These are phyloP conservation scores for Penicillium samsonianum DNA, from an alignment of 495 filamentous ascomycete genomes.

Conservation along the genomic window DNA sequence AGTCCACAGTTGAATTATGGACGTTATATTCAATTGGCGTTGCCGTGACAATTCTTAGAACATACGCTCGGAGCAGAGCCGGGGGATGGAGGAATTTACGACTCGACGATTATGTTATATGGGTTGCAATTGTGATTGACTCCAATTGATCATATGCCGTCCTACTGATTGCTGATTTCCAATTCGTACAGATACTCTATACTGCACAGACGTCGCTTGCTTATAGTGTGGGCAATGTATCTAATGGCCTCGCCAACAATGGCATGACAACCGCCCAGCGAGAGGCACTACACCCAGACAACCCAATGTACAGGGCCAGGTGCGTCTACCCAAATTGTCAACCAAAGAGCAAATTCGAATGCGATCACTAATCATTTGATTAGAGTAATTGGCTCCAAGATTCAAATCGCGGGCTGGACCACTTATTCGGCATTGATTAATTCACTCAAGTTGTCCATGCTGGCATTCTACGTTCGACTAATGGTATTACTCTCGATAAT, in stretches of 20 bases:
- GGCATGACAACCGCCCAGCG: constrained; percentile 50
- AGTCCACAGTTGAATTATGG: constrained; percentile 46
- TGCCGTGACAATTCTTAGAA: constrained; percentile 44
- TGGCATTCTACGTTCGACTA: constrained; percentile 54
- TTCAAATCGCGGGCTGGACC: constrained; percentile 55
- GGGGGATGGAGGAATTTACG: constrained; percentile 45
- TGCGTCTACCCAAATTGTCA: constrained; percentile 4
- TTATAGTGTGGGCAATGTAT: constrained; percentile 35
- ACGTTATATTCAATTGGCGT: constrained; percentile 49
- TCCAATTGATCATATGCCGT: background rate
- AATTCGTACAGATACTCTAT: constrained; percentile 33
- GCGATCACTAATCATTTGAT: constrained; percentile 2
- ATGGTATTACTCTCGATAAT: constrained; percentile 39
- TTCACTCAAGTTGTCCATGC: constrained; percentile 53
- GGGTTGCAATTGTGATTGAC: constrained; percentile 47
- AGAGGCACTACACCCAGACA: constrained; percentile 34
- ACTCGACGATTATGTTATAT: constrained; percentile 57
- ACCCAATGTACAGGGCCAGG: constrained; percentile 39
- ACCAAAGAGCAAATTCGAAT: background rate
- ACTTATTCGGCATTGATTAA: constrained; percentile 54
- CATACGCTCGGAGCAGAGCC: constrained; percentile 42
- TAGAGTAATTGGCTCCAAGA: constrained; percentile 53
- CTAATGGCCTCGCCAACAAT: constrained; percentile 51
- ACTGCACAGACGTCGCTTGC: constrained; percentile 38
- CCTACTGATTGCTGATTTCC: constrained; percentile 10